phyloP scores from a whole-genome alignment of 2,329 filamentous ascomycete species.

The Cladosporium sp. region DNA sequence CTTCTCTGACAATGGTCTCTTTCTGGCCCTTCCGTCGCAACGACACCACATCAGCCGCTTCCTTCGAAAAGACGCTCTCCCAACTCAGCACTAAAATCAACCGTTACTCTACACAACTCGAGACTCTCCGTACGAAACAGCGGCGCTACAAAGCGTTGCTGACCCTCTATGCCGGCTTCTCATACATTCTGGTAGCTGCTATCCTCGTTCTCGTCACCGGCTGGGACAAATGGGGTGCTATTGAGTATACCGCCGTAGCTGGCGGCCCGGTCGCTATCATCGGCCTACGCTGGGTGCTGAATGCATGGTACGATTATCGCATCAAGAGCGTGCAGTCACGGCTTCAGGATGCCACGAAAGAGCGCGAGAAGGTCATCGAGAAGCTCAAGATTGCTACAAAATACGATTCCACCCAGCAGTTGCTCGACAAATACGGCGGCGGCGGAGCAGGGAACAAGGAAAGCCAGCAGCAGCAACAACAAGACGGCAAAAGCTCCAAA shows the following conservation, averaged over 20 bases:
- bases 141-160: slow-evolving; percentile 80
- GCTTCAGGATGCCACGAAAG: slow-evolving; percentile 72
- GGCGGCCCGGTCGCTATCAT: slow-evolving; percentile 78
- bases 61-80: slow-evolving; percentile 89
- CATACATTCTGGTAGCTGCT: slow-evolving; percentile 82
- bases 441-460: slow-evolving; percentile 45
- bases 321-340: slow-evolving; percentile 67
- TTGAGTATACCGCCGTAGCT: slow-evolving; percentile 76
- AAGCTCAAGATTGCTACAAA: slow-evolving; percentile 93
- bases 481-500: slow-evolving; percentile 30
- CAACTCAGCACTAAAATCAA: slow-evolving; percentile 80
- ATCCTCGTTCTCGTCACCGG: slow-evolving; percentile 84
- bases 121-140: slow-evolving; percentile 68
- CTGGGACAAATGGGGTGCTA: slow-evolving; percentile 70
- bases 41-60: slow-evolving; percentile 78
- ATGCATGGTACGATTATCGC: slow-evolving; percentile 77
- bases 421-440: slow-evolving; percentile 91
- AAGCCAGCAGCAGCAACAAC: slow-evolving; percentile 36
- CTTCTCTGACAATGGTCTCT: slow-evolving; percentile 65
- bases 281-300: slow-evolving; percentile 64
- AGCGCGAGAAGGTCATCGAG: slow-evolving; percentile 84
- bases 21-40: slow-evolving; percentile 88
- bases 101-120: slow-evolving; percentile 70
- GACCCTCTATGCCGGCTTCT: slow-evolving; percentile 88
- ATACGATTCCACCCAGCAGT: slow-evolving; percentile 89